Evolutionary conservation across 2,329 filamentous ascomycete species (phyloP).

Genomic region (Samsoniella hepiali): DNA sequence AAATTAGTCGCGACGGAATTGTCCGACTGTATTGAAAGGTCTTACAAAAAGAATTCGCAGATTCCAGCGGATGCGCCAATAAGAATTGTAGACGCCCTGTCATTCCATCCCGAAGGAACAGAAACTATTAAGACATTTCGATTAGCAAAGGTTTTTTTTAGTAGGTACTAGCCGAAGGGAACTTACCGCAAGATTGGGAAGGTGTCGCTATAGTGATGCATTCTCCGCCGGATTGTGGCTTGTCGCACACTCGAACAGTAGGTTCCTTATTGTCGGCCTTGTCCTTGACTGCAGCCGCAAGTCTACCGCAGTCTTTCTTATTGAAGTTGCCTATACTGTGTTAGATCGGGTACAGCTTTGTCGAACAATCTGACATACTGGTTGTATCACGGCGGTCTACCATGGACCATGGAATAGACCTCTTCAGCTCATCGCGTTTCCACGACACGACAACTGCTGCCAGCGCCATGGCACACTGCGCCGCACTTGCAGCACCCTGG

Average conservation of each 20-base stretch:
- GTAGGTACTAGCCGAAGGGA: not conserved
- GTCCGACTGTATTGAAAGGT: not conserved
- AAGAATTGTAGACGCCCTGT: not conserved
- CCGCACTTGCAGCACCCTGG: not conserved
- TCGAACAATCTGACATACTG: not conserved
- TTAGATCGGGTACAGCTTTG: not conserved
- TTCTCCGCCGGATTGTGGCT: not conserved
- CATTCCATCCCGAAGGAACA: not conserved
- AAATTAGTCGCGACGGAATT: not conserved
- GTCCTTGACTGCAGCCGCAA: not conserved
- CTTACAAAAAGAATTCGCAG: not conserved
- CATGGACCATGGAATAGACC: not conserved
- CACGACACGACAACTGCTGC: slow-evolving; percentile 1
- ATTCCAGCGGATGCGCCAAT: not conserved
- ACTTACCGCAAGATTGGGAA: not conserved
- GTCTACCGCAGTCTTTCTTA: not conserved
- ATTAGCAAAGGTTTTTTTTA: not conserved
- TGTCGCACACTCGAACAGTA: not conserved
- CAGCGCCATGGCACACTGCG: slow-evolving; percentile 3
- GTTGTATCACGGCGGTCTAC: not conserved
- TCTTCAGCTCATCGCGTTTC: not conserved
- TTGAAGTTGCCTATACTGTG: not conserved
- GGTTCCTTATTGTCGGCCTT: not conserved
- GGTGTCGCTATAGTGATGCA: not conserved
- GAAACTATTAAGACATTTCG: not conserved